Conservation (phyloP, 352 stramenopile genomes). For the Aphanomyces cochlioides region DNA sequence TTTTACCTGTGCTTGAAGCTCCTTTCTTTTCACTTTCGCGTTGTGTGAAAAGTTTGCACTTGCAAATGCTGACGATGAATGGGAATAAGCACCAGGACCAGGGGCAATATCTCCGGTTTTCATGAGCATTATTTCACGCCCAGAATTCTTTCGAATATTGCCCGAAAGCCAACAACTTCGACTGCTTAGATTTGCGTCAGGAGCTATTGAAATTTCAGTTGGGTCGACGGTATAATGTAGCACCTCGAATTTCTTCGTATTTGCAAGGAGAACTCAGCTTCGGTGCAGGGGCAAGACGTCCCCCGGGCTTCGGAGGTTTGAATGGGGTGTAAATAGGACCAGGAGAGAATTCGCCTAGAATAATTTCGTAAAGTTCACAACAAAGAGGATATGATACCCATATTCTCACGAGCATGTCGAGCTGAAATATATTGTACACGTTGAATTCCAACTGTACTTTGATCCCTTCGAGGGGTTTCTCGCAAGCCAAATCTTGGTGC, state of each 20-base stretch:
- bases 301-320: constrained; percentile 64
- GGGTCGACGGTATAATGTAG: background rate
- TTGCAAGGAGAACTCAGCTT: constrained; percentile 39
- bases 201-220: constrained; percentile 15
- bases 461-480: constrained; percentile 33
- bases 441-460: constrained; percentile 44
- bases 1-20: constrained; percentile 16
- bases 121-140: constrained; percentile 71
- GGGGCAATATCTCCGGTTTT: constrained; percentile 59
- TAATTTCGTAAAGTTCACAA: background rate
- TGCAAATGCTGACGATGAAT: constrained; percentile 64
- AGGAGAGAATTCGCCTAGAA: constrained; percentile 64
- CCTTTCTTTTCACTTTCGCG: constrained; percentile 43
- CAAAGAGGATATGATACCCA: constrained; percentile 39
- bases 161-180: constrained; percentile 77
- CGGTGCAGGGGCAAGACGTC: constrained; percentile 56
- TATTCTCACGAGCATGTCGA: constrained; percentile 76
- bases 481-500: constrained; percentile 69
- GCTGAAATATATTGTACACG: constrained; percentile 74
- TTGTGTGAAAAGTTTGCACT: constrained; percentile 64
- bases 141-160: constrained; percentile 67
- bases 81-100: constrained; percentile 62
- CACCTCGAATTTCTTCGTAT: constrained; percentile 47
- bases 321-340: constrained; percentile 75
- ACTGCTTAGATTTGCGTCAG: constrained; percentile 70